Percentiles rank a stretch among this genome's conserved stretches.
These are phyloP conservation scores for Aspergillus quadrilineatus DNA, from an alignment of 2,329 filamentous ascomycete species.

Conservation along the genomic window DNA sequence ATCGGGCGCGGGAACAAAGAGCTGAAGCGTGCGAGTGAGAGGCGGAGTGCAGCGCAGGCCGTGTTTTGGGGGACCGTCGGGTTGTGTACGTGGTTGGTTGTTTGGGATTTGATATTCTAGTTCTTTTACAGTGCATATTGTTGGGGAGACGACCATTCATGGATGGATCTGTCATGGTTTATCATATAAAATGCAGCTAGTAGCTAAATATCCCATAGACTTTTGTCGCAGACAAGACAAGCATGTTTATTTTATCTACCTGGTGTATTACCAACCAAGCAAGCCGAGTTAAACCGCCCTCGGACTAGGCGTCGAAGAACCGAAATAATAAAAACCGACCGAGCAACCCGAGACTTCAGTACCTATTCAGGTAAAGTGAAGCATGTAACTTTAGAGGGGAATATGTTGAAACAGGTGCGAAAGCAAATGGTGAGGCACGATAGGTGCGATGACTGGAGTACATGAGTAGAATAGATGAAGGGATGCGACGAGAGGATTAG, in stretches of 20 bases:
- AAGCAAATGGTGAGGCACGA: no score
- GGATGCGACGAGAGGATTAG: not conserved
- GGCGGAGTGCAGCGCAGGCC: slow-evolving; percentile 69
- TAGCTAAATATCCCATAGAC: not conserved
- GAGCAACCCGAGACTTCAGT: not conserved
- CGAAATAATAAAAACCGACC: not conserved
- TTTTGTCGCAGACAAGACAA: not conserved
- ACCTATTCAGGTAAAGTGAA: not conserved
- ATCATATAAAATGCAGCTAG: not conserved
- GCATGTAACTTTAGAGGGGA: not conserved
- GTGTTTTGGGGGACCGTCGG: slow-evolving; percentile 80
- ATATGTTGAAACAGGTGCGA: not conserved
- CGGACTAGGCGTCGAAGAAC: not conserved
- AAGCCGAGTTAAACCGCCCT: not conserved
- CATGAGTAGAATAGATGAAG: not conserved
- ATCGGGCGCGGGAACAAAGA: slow-evolving; percentile 87
- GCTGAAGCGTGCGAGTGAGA: slow-evolving; percentile 75
- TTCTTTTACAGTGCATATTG: not conserved
- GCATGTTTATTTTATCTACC: not conserved
- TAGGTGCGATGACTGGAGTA: no score
- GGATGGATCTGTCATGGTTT: not conserved
- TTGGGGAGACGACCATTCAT: not conserved
- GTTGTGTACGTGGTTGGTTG: slow-evolving; percentile 69
- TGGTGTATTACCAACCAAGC: not conserved
- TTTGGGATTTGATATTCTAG: slow-evolving; percentile 71